phyloP scores from a whole-genome alignment of 345 rosid genomes.

The Ricinus communis region DNA sequence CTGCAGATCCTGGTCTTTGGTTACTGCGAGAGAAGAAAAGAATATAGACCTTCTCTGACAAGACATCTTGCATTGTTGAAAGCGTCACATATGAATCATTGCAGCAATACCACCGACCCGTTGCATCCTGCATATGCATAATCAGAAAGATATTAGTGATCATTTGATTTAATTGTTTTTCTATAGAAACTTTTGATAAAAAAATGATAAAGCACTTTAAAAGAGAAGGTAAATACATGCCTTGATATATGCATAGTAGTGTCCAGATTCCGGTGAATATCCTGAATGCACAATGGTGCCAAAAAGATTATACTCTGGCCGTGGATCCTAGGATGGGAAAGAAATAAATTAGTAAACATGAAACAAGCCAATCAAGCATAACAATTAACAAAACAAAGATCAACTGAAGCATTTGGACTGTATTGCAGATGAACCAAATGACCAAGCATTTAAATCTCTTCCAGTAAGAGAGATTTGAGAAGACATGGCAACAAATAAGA shows the following conservation, averaged over 20 bases:
- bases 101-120: conserved; percentile 93
- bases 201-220: not conserved
- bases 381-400: not conserved
- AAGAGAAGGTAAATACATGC: conserved; percentile 27
- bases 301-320: conserved; percentile 84
- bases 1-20: conserved; percentile 54
- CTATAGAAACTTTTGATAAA: not conserved
- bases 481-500: no score
- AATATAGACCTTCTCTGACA: conserved; percentile 92
- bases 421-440: not conserved
- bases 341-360: not conserved
- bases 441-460: not conserved
- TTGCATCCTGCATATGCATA: conserved; percentile 59
- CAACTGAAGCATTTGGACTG: not conserved
- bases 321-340: conserved; percentile 58
- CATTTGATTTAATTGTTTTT: conserved; percentile 11
- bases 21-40: conserved; percentile 81
- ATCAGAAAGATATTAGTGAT: conserved; percentile 24
- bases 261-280: conserved; percentile 87
- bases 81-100: conserved; percentile 73
- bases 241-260: conserved; percentile 96
- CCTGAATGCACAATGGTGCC: conserved; percentile 97
- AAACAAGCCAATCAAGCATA: not conserved
- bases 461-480: no score
- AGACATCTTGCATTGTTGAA: conserved; percentile 78